These are phyloP conservation scores for Pseudozyma tsukubaensis DNA, from an alignment of 1,284 basidiomycete species.

Conservation along the genomic window DNA sequence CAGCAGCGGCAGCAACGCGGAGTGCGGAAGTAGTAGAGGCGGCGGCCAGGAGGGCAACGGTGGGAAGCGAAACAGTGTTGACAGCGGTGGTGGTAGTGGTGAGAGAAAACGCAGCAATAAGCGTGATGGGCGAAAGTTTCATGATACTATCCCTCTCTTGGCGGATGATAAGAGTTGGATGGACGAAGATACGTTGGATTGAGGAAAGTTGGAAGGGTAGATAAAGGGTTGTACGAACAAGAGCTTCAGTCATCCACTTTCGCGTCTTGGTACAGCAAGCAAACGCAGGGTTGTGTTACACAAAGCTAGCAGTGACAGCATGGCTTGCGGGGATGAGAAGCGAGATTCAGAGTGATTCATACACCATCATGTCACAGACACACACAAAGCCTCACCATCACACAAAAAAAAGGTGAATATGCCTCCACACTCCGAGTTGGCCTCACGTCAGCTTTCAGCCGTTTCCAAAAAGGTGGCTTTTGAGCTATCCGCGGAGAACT, in stretches of 20 bases:
- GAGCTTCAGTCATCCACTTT: neutral
- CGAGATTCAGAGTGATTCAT: constrained; percentile 1
- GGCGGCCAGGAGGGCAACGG: neutral
- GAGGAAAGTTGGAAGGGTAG: neutral
- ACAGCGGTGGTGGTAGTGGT: neutral
- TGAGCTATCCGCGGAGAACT: constrained; percentile 23
- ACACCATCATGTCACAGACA: neutral
- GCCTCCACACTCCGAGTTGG: constrained; percentile 3
- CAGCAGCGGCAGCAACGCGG: neutral
- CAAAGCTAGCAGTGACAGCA: neutral
- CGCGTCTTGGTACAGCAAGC: neutral
- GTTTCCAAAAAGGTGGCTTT: neutral
- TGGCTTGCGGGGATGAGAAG: neutral
- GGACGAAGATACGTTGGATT: neutral
- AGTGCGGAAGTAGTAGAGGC: neutral
- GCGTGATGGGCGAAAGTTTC: constrained; percentile 7
- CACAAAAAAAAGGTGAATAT: constrained; percentile 2
- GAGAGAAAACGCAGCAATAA: constrained; percentile 1
- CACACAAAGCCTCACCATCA: neutral
- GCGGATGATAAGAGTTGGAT: neutral
- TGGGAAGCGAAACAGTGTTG: neutral
- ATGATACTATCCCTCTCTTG: neutral
- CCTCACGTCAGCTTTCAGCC: constrained; percentile 1
- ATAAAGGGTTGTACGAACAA: constrained; percentile 2
- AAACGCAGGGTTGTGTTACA: neutral